Evolutionary conservation across 1,139 yeast species (phyloP), one percentile per base, ranked within the genome.

Genomic region (Pneumocystis sp.): DNA sequence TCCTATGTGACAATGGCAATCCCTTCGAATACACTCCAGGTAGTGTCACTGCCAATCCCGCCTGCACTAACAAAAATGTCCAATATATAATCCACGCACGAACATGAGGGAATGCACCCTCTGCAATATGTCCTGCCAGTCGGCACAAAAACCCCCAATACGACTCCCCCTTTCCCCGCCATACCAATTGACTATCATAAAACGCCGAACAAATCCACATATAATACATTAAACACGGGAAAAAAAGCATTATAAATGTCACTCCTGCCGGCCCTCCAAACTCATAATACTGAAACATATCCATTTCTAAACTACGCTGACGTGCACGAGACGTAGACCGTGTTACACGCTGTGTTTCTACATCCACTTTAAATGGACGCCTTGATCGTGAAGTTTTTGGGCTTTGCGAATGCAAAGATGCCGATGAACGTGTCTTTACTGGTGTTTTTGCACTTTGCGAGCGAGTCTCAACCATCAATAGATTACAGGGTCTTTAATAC

Each of bases 21-120:
- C 98, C 98, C 75, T 89, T 86, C 59, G 96, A 87, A 91, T 95
- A 88, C 62, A 93, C 79, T 65, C 98, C 98, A 5, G 98, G 98
- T 72, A 91, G 80, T n/a, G 86, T 84, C 72, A 87, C 84, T 76
- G 93, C 93, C 71, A 90, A 86, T 31, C 82, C 69, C 15, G 81
- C 85, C 77, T 93, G 97, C 65, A 83, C 76, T n/a, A 83, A 66
- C 72, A 90, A 80, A 74, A 88, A 93, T 0, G 82, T 77, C 69
- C 86, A 79, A 75, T 90, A 93, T 65, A 87, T 80, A 57, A 79
- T 76, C 85, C 95, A 86, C 0, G 91, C 83, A 65, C 79, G 78
- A 65, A 75, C 71, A 2, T 88, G 79, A 35, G 98, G 98, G 67
- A 85, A 76, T 2, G 90, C 97, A 71, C 83, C 77, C 56, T 79